Percentiles rank a stretch among this genome's conserved stretches.
Conservation (phyloP, 2,329 filamentous ascomycete genomes). For the Boeremia lycopersici region DNA sequence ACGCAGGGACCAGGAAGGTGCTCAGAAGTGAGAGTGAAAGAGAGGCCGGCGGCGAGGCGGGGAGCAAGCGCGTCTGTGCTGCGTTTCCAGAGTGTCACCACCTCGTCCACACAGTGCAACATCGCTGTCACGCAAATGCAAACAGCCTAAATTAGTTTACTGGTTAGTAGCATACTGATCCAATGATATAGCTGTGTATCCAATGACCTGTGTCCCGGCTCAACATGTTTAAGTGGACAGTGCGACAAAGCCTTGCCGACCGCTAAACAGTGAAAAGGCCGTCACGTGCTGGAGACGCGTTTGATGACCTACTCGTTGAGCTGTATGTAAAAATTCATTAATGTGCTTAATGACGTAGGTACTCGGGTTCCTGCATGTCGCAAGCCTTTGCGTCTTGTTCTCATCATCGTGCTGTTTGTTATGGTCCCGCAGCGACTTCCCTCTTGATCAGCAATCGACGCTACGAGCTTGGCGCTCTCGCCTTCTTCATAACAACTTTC, state of each 20-base stretch:
- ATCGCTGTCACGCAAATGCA: slow-evolving; percentile 22
- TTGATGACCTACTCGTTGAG: background rate
- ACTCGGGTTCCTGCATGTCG: background rate
- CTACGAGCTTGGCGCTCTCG: slow-evolving; percentile 26
- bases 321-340: background rate
- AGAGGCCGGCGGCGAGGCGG: slow-evolving; percentile 5
- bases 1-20: slow-evolving; percentile 12
- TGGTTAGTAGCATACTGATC: background rate
- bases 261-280: slow-evolving; percentile 17
- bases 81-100: slow-evolving; percentile 21
- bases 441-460: slow-evolving; percentile 9
- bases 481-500: slow-evolving; percentile 17
- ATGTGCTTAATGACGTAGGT: slow-evolving; percentile 7
- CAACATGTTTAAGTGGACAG: background rate
- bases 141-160: slow-evolving; percentile 17
- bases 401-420: slow-evolving; percentile 24
- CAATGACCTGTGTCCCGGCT: background rate
- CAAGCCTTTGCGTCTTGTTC: background rate
- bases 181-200: background rate
- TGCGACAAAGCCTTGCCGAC: background rate
- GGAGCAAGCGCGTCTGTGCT: slow-evolving; percentile 10
- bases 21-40: slow-evolving; percentile 22
- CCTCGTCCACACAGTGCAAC: slow-evolving; percentile 14
- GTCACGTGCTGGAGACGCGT: slow-evolving; percentile 19
- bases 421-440: slow-evolving; percentile 22